Conservation (phyloP, 345 rosid species). For the Salix purpurea region DNA sequence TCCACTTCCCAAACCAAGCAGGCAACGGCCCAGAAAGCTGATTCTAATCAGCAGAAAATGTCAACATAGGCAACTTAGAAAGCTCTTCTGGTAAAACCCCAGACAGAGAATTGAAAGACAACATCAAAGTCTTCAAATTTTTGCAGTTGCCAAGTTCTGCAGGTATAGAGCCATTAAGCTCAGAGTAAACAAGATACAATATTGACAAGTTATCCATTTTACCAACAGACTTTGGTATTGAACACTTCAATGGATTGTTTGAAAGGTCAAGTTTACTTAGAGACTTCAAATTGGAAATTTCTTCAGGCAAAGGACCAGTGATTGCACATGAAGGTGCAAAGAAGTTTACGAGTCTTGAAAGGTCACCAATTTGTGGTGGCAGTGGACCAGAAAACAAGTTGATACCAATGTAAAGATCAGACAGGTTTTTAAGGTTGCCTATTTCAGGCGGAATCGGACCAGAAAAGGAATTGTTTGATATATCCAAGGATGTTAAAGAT, state of each 20-base stretch:
- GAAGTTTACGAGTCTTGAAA: conserved; percentile 49
- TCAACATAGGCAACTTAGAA: conserved; percentile 46
- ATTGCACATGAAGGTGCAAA: conserved; percentile 53
- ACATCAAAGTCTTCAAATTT: conserved; percentile 54
- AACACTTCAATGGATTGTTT: conserved; percentile 65
- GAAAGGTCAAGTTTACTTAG: conserved; percentile 71
- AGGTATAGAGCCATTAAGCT: conserved; percentile 66
- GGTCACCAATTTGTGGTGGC: conserved; percentile 65
- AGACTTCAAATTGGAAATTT: conserved; percentile 39
- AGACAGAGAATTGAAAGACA: conserved; percentile 67
- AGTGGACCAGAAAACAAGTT: conserved; percentile 61
- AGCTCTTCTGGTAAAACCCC: conserved; percentile 67
- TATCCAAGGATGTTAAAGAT: conserved; percentile 50
- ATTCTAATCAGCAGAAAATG: conserved; percentile 74
- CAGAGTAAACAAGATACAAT: conserved; percentile 53
- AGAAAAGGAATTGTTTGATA: conserved; percentile 67
- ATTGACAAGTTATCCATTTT: conserved; percentile 44
- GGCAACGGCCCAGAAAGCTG: conserved; percentile 67
- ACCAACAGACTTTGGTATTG: conserved; percentile 57
- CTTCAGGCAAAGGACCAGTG: conserved; percentile 70
- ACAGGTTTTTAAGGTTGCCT: conserved; percentile 50
- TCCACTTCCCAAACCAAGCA: conserved; percentile 73
- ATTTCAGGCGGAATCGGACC: conserved; percentile 58
- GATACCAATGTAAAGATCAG: conserved; percentile 64
- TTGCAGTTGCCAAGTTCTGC: conserved; percentile 62